Base-by-base conservation (phyloP, 495 filamentous ascomycete genomes). In the Penicillium canariense region DNA sequence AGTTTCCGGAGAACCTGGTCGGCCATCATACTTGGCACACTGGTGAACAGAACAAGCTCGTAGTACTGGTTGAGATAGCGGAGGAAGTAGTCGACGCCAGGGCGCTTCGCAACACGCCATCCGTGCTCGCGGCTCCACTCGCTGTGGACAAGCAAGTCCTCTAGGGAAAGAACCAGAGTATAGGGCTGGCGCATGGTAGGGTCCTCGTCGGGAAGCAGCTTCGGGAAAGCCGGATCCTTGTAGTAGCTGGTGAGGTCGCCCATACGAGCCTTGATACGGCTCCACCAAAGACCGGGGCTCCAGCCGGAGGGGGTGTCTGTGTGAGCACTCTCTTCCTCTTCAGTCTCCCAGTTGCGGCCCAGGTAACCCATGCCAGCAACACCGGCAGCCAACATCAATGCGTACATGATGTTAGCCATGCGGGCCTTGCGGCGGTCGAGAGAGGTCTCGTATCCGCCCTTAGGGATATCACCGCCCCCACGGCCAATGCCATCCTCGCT, bases 61-160 rank as follows among this genome's bases (percentile, higher is more conserved):
- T 96, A 98, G 78, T 97, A 97, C 68, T 96, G 90, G 71, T 87
- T 91, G 34, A 98, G 79, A 67, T 98, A 98, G 64, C 88, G 89
- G 49, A 98, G 71, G 77, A 98, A 97, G 77, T 98, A 98, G 74
- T 98, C 94, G 40, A 96, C 80, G 35, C 94, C 94, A 25, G 94
- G 94, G 30, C 94, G 84, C 75, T 98, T 98, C 36, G 94, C 94
- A 59, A 93, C 82, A 52, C 93, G 84, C 93, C 94, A 98, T 25
- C 94, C 94, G 61, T 97, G 88, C 61, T 97, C 87, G 46, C 91
- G 83, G 18, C 83, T 83, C 94, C 94, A 98, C 62, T 96, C 89
- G 68, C 87, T 91, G 71, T 97, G 93, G 30, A 98, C 84, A 25
- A 97, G 80, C 59, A 98, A 75, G 71, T 97, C 94, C 74, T 98